phyloP scores from a whole-genome alignment of 2,329 filamentous ascomycete species.

The Trematosphaeria pertusa region DNA sequence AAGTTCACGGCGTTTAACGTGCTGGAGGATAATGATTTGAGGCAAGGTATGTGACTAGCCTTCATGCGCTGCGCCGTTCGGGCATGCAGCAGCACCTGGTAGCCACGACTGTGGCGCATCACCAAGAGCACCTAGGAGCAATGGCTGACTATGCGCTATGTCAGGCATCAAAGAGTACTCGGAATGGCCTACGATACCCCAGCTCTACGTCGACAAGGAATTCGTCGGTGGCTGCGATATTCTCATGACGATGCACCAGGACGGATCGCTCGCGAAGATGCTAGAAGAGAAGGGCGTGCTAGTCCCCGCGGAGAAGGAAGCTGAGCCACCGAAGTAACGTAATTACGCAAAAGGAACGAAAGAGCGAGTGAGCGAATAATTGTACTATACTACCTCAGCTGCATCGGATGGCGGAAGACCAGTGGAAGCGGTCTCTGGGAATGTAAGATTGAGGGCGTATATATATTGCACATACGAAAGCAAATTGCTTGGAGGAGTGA shows the following conservation, averaged over 20 bases:
- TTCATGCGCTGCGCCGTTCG: no score
- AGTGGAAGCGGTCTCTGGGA: no score
- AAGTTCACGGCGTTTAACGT: conserved; percentile 99
- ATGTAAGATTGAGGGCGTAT: conserved; percentile 12
- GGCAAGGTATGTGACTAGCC: conserved; percentile 65
- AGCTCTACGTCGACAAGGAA: conserved; percentile 93
- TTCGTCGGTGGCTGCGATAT: conserved; percentile 99
- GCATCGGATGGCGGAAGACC: not conserved
- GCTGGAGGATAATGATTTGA: conserved; percentile 85
- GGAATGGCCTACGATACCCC: conserved; percentile 98
- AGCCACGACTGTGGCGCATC: no score
- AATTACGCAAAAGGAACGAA: not conserved
- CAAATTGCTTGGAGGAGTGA: not conserved
- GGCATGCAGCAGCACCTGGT: no score
- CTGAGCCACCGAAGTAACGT: conserved; percentile 32
- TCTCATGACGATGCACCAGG: conserved; percentile 95
- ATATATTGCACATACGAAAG: conserved; percentile 3
- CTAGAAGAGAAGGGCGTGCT: conserved; percentile 93
- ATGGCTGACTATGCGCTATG: conserved; percentile 14
- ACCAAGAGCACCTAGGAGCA: no score
- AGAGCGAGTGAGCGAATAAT: not conserved
- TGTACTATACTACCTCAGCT: not conserved
- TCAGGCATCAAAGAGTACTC: conserved; percentile 98
- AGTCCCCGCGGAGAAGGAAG: conserved; percentile 54
- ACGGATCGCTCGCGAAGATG: conserved; percentile 88